These are phyloP conservation scores for Dictyostelium purpureum DNA, from an alignment of 78 protist species.

Conservation along the genomic window DNA sequence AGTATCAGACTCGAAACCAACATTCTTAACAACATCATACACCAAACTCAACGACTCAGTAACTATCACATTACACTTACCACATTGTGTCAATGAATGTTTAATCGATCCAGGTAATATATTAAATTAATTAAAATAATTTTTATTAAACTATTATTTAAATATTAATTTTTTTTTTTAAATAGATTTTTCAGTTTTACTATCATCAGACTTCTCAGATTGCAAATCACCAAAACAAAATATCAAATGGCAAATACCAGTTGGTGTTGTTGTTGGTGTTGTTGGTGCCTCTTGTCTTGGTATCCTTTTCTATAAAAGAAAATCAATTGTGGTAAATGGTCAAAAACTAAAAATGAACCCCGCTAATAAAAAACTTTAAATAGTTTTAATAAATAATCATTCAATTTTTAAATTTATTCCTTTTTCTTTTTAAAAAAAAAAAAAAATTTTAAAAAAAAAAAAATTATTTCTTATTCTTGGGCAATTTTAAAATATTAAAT, in stretches of 20 bases:
- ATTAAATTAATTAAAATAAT: not conserved
- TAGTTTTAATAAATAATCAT: too few species aligned
- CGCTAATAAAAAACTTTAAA: too few species aligned
- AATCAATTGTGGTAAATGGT: too few species aligned
- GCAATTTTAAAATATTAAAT: too few species aligned
- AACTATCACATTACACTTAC: not conserved
- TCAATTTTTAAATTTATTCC: too few species aligned
- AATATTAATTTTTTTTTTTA: not conserved
- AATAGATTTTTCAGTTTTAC: not conserved
- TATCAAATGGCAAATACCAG: not conserved
- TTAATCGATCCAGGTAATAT: slow-evolving; percentile 24
- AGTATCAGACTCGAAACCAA: not conserved
- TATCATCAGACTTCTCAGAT: not conserved
- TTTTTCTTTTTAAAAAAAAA: too few species aligned
- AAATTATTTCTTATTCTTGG: too few species aligned
- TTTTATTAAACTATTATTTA: not conserved
- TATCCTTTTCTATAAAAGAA: too few species aligned
- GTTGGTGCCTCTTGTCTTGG: not conserved
- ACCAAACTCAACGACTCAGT: not conserved
- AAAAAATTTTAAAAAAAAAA: too few species aligned
- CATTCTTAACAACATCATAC: not conserved
- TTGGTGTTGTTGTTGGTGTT: not conserved
- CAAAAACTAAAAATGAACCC: too few species aligned
- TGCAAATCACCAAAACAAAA: too few species aligned
- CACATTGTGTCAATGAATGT: not conserved